Base-by-base conservation (phyloP, 805 yeast species). In the Metschnikowia corniflorae region DNA sequence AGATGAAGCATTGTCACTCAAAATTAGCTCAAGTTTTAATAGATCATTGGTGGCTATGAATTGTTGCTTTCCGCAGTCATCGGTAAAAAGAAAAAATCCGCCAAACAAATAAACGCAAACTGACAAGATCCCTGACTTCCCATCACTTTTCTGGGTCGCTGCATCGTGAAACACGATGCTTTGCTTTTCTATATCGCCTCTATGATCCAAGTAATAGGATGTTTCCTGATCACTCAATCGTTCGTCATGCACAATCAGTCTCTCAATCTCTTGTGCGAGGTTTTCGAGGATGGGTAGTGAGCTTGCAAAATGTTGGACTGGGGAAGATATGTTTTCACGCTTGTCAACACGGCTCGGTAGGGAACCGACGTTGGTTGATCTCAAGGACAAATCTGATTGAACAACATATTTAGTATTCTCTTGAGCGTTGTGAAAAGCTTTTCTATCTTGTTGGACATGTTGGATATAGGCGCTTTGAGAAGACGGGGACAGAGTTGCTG, bases 81-180 rank as follows among this genome's bases (percentile, higher is more conserved):
- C 45, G 2, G 26, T 15, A 9, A 26, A 24, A 21, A 43, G 37
- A 18, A 41, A 39, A 37, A 67, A 68, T 3, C 73, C 73, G 3
- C 72, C 73, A 50, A 65, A 67, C 10, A 63, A 46, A 42, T 58
- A 65, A 0, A 68, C 54, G 12, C 60, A 46, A 1, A 63, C 49
- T 4, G 57, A 47, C 8, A 46, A 32, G 5, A 52, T 44, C 4
- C 51, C 53, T 2, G 54, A 37, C 29, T 53, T 39, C 35, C 27
- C 39, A 22, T 37, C 40, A 19, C 27, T 27, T 17, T 29, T 31
- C 20, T 28, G 26, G 7, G 27, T 15, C 24, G 31, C 42, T 4
- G 40, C 27, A 21, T 36, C 35, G 6, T 7, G 13, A 25, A 17
- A 14, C 14, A 20, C 29, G 15, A 24, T 5, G 3, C 13, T 13